Base-by-base conservation (phyloP, 2,329 filamentous ascomycete genomes). In the Penicillium concentricum region DNA sequence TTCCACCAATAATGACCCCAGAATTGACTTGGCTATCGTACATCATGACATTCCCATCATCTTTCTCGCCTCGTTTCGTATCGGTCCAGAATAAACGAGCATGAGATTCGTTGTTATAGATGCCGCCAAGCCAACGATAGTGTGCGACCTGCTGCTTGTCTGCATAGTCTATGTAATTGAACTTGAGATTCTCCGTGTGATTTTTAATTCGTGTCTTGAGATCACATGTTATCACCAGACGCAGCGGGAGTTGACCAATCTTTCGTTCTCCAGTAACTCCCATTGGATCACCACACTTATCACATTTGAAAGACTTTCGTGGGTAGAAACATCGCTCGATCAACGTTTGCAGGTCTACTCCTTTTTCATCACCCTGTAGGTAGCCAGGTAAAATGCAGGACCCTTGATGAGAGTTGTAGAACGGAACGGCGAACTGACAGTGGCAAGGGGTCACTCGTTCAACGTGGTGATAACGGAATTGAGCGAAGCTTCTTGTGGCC, bases 111-210 rank as follows among this genome's bases (percentile, higher is more conserved):
- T 62, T 34, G 4, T 56, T 58, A 52, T 76, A 76, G 15, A 76
- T 68, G 2, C 74, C 73, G 0, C 74, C 74, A 15, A 76, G 56
- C 73, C 73, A 76, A 34, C 72, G 69, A 54, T 76, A 76, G 1
- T 54, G 55, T 7, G 68, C 73, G 2, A 45, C 49, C 10, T 62
- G 48, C 12, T 56, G 26, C 4, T 55, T n/a, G 0, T 62, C 63
- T 0, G 61, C 24, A 1, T 35, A 13, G 48, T 70, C 62, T 3
- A 46, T 24, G 46, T 72, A 73, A 3, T 56, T 26, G 20, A 74
- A 58, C 0, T 42, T 51, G 20, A 74, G 51, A 43, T 69, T 56
- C 9, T 60, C 39, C 12, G 71, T 72, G 51, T 73, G 70, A 6
- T 64, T 35, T 56, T 3, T 49, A 30, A 37, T 69, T 38, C 16